These are phyloP conservation scores for Aspergillus neotritici DNA, from an alignment of 2,329 filamentous ascomycete genomes.

Conservation along the genomic window DNA sequence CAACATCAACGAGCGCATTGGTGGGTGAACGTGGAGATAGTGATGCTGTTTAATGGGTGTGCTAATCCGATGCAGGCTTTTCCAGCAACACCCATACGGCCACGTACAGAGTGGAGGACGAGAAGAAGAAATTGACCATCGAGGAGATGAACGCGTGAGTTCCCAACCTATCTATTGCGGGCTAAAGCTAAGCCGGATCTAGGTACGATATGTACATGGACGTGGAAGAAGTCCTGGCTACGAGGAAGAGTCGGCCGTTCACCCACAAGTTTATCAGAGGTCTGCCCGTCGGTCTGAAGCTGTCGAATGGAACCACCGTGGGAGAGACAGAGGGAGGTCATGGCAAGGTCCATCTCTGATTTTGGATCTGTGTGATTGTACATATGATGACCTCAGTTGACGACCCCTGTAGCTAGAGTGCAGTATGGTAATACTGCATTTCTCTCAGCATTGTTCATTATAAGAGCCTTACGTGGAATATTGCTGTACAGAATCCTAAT, in stretches of 20 bases:
- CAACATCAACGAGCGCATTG: constrained; percentile 60
- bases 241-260: constrained; percentile 25
- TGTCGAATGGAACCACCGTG: constrained; percentile 26
- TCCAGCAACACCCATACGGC: constrained; percentile 53
- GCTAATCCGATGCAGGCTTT: constrained; percentile 45
- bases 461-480: no score
- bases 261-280: constrained; percentile 39
- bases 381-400: no score
- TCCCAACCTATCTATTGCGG: neutral
- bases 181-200: neutral
- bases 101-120: constrained; percentile 58
- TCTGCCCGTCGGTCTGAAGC: constrained; percentile 44
- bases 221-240: constrained; percentile 46
- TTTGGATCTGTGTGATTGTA: no score
- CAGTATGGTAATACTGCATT: no score
- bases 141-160: constrained; percentile 63
- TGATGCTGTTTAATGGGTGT: constrained; percentile 3
- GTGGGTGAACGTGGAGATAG: constrained; percentile 25
- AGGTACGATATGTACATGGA: constrained; percentile 58
- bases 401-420: no score
- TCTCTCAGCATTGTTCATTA: no score
- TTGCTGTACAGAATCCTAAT: no score
- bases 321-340: constrained; percentile 20
- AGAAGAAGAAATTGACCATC: constrained; percentile 58
- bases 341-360: no score